phyloP scores from a whole-genome alignment of 768 basidiomycete genomes.

The Phylloporus sp. region DNA sequence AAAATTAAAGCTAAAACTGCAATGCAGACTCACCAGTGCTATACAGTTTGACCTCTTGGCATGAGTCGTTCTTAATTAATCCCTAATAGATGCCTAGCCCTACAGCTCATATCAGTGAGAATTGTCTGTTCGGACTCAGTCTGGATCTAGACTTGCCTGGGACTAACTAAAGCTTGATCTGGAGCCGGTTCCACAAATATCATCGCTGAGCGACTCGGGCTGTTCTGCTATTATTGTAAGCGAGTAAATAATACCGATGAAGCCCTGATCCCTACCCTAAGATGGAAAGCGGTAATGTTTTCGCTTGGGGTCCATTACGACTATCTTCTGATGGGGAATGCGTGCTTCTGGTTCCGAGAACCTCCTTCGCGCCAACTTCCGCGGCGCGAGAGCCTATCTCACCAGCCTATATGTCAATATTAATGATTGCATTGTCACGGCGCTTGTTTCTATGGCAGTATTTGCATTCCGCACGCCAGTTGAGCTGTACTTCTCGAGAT shows the following conservation, averaged over 20 bases:
- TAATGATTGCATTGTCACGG: neutral
- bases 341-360: neutral
- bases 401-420: neutral
- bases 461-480: neutral
- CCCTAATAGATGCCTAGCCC: too few relatives aligned
- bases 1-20: neutral
- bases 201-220: too few relatives aligned
- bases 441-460: neutral
- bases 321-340: neutral
- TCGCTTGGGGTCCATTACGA: neutral
- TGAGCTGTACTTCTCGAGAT: neutral
- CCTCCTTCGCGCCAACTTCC: neutral
- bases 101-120: too few relatives aligned
- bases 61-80: too few relatives aligned
- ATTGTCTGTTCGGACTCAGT: neutral
- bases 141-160: neutral
- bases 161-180: neutral
- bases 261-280: neutral
- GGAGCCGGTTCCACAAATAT: neutral
- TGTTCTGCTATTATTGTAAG: too few relatives aligned
- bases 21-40: too few relatives aligned
- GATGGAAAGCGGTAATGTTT: neutral
- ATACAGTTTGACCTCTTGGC: too few relatives aligned
- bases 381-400: neutral
- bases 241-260: too few relatives aligned